Evolutionary conservation across 805 yeast species (phyloP), one percentile per base, ranked within the genome.

Genomic region (Debaryomyces tyrocola): DNA sequence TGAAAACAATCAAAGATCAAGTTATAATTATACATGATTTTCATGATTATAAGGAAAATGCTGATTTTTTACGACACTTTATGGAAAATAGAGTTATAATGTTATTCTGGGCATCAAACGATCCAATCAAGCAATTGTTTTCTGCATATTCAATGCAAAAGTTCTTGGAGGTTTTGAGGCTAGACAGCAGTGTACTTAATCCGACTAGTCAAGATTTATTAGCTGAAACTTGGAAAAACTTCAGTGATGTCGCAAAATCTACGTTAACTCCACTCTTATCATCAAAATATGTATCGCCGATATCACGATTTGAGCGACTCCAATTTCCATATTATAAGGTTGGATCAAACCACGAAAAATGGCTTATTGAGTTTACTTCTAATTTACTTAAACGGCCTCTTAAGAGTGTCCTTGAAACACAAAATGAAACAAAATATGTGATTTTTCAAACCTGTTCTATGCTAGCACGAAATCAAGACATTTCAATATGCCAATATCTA

Each of bases 121-220:
- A 90, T 58, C 96, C 98, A 0, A 79, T 81, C 18, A 80, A 82
- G 41, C 99, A 94, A 62, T 74, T 87, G 47, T 87, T 85, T 58
- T 75, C 90, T 31, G 96, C 97, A 0, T 86, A 80, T 63, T 86
- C 92, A 0, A 88, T 94, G 80, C 99, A 94, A 62, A 94, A 90
- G 51, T 83, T 85, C 41, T 66, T 94, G 43, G 82, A 82, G 52
- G 76, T 82, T 12, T 74, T 90, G 59, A 83, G 79, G 2, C 64
- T 83, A 18, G 69, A 66, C 37, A 53, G 53, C 2, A 50, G 52
- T 14, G 57, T 65, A 1, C 45, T 61, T 9, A 51, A 49, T 17
- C 48, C 58, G 1, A 37, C 46, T 12, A 50, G 56, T 21, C 57
- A 59, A 38, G 62, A 59, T 12, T 35, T 55, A 18, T 45, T 49